Evolutionary conservation across 371 early-diverging fungal genomes (phyloP), one percentile per base, ranked within the genome.

Genomic region (Conidiobolus incongruus): DNA sequence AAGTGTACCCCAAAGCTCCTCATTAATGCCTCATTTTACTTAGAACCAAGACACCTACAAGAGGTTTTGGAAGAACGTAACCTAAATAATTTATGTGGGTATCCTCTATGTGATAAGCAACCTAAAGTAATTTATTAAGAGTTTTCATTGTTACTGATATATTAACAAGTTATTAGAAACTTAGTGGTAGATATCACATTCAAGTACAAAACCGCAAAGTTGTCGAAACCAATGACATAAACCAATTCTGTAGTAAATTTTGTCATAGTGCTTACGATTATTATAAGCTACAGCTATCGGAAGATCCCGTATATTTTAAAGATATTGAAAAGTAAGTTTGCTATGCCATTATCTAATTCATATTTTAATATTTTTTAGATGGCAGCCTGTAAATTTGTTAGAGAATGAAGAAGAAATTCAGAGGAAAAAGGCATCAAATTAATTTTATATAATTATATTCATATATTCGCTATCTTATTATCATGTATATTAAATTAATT

Each of bases 51-150:
- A 12, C 47, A 56, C 30, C 62, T 60, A 39, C 31, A 47, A 4
- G 60, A 58, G 21, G 53, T 62, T 19, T 42, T 65, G 23, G 46
- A 50, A 38, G 65, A 65, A 51, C 52, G 65, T 12, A 48, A 49
- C 21, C 51, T 59, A 3, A 46, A 53, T 37, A 53, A 52, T 16
- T 24, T 54, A 5, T 65, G 66, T 42, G 66, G 62, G 5, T 65
- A 62, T 46, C 61, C 66, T 16, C 38, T 60, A 13, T 65, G 66
- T 48, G 41, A 20, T 13, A 49, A 54, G 32, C 29, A 41, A 1
- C 36, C 46, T 16, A 49, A 45, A 40, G 58, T 58, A 45, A 20
- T 39, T 42, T n/a, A 26, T 30, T n/a, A 31, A 31, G 34, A 17
- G n/a, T 15, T 17, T 10, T 10, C 7, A 10, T 13, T 12, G 28